Evolutionary conservation across 2,329 filamentous ascomycete genomes (phyloP).

Genomic region (Exophiala lecanii-corni): DNA sequence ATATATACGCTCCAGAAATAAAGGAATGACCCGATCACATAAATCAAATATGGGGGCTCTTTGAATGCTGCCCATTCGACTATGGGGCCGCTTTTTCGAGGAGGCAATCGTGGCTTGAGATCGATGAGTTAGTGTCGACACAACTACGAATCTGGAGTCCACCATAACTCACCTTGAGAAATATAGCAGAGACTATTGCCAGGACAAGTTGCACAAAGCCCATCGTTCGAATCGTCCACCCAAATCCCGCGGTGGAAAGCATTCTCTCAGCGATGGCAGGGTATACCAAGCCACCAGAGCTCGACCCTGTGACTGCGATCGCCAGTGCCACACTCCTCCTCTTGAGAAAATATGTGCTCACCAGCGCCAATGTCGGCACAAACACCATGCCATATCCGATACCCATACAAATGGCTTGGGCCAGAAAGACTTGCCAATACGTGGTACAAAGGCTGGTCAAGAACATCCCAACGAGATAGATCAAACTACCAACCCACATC

Average conservation of each 20-base stretch:
- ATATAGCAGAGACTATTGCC: slow-evolving; percentile 34
- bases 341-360: slow-evolving; percentile 58
- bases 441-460: slow-evolving; percentile 44
- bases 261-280: slow-evolving; percentile 55
- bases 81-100: slow-evolving; percentile 47
- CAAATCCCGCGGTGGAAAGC: slow-evolving; percentile 58
- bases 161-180: slow-evolving; percentile 45
- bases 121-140: slow-evolving; percentile 9
- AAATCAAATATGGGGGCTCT: slow-evolving; percentile 45
- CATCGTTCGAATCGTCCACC: slow-evolving; percentile 59
- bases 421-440: slow-evolving; percentile 48
- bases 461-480: slow-evolving; percentile 46
- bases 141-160: background rate
- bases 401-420: slow-evolving; percentile 54
- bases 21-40: slow-evolving; percentile 40
- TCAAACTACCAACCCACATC: slow-evolving; percentile 39
- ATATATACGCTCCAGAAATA: slow-evolving; percentile 52
- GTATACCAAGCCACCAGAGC: slow-evolving; percentile 60
- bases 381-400: slow-evolving; percentile 53
- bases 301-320: slow-evolving; percentile 55
- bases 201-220: slow-evolving; percentile 55
- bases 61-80: slow-evolving; percentile 50
- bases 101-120: slow-evolving; percentile 47
- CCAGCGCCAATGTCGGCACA: slow-evolving; percentile 48
- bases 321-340: slow-evolving; percentile 57